Conservation (phyloP, 495 filamentous ascomycete genomes). For the Penicillium lagena region DNA sequence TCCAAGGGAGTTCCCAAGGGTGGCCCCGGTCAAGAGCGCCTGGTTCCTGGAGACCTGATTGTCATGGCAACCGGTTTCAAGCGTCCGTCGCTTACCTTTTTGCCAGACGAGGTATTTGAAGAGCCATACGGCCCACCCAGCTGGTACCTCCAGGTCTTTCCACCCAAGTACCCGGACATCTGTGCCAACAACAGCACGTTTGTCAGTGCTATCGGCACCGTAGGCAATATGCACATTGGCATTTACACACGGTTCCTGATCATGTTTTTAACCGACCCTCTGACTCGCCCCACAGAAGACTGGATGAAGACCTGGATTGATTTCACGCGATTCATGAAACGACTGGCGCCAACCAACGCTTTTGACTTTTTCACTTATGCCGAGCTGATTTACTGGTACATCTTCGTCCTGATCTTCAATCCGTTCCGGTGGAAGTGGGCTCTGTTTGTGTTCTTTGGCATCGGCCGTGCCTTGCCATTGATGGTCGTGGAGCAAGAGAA, state of each 20-base stretch:
- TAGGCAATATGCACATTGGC: constrained; percentile 83
- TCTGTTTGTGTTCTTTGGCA: constrained; percentile 71
- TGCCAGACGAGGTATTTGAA: constrained; percentile 64
- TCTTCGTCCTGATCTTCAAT: constrained; percentile 70
- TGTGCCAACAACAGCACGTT: constrained; percentile 83
- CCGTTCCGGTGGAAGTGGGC: constrained; percentile 76
- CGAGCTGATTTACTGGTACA: constrained; percentile 80
- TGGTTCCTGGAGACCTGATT: constrained; percentile 66
- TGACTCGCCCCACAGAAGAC: constrained; percentile 60
- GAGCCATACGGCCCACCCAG: constrained; percentile 71
- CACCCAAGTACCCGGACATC: constrained; percentile 51
- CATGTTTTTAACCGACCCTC: constrained; percentile 77
- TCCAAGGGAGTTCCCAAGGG: constrained; percentile 64
- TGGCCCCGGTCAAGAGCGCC: constrained; percentile 57
- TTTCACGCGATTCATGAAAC: constrained; percentile 72
- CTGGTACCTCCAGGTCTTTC: constrained; percentile 85
- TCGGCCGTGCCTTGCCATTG: constrained; percentile 60
- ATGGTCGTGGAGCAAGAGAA: constrained; percentile 62
- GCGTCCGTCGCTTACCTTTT: constrained; percentile 63
- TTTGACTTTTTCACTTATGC: constrained; percentile 88
- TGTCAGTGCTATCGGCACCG: constrained; percentile 69
- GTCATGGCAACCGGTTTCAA: constrained; percentile 81
- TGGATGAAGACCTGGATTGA: constrained; percentile 86
- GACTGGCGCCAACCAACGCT: constrained; percentile 57
- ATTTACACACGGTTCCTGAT: constrained; percentile 81